These are phyloP conservation scores for Psilocybe mexicana DNA, from an alignment of 1,284 basidiomycete genomes.

Conservation along the genomic window DNA sequence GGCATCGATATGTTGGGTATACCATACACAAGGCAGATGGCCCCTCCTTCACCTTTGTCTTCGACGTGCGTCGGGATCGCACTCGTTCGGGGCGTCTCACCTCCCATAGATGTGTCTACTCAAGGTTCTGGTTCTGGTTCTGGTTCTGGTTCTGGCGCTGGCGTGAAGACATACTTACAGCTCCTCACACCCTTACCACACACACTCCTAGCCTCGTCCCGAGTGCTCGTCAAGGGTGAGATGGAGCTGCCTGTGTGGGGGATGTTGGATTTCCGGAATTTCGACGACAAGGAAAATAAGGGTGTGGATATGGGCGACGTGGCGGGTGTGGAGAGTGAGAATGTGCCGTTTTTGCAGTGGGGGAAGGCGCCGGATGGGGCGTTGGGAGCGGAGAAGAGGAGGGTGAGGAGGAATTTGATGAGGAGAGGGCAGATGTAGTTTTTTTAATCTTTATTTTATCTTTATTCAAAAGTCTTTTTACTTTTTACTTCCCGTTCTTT, in stretches of 20 bases:
- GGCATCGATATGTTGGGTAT: constrained; percentile 24
- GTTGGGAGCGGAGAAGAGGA: constrained; percentile 68
- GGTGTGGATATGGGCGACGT: constrained; percentile 41
- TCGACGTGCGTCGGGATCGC: constrained; percentile 72
- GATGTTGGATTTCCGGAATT: constrained; percentile 72
- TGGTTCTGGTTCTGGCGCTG: not conserved
- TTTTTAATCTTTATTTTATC: not conserved
- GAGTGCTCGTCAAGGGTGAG: constrained; percentile 79
- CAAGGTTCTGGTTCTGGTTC: not conserved
- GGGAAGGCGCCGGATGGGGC: constrained; percentile 55
- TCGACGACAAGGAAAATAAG: constrained; percentile 20
- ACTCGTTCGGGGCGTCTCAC: constrained; percentile 66
- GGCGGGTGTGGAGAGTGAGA: constrained; percentile 56
- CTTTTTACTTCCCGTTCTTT: not conserved
- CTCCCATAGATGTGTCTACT: constrained; percentile 15
- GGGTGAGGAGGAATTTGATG: constrained; percentile 88
- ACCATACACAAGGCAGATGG: constrained; percentile 58
- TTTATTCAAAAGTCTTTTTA: not conserved
- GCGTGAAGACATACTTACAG: constrained; percentile 49
- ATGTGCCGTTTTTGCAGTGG: constrained; percentile 85
- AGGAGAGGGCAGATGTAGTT: constrained; percentile 67
- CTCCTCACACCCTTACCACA: constrained; percentile 74
- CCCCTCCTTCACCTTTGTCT: constrained; percentile 52
- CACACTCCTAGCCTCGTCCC: constrained; percentile 39
- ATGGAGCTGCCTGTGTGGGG: constrained; percentile 88